These are phyloP conservation scores for Aspergillus niger DNA, from an alignment of 2,329 filamentous ascomycete genomes.

Conservation along the genomic window DNA sequence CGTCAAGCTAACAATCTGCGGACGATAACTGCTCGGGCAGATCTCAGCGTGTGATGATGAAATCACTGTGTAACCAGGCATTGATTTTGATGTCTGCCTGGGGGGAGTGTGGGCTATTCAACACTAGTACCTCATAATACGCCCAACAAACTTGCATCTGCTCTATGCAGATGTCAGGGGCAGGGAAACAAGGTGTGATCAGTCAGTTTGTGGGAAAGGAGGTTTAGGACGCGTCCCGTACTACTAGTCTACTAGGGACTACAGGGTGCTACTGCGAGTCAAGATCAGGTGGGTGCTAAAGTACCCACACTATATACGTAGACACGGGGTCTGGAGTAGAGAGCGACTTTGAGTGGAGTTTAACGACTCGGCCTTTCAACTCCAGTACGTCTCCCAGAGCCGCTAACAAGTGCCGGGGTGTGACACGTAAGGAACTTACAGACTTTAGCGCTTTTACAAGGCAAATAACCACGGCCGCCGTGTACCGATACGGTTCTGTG, in stretches of 20 bases:
- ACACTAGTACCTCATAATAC: background rate
- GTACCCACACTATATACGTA: background rate
- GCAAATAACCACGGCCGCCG: background rate
- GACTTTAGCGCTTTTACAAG: too few species aligned
- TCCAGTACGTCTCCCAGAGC: background rate
- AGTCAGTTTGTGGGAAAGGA: background rate
- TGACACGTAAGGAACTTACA: background rate
- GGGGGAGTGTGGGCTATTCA: background rate
- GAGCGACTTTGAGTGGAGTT: background rate
- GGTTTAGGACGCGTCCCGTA: too few species aligned
- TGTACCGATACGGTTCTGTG: background rate
- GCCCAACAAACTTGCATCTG: background rate
- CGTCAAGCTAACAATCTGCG: background rate
- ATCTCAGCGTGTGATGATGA: background rate
- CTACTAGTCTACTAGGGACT: background rate
- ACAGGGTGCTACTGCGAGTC: background rate
- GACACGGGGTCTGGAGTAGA: background rate
- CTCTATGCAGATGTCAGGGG: background rate
- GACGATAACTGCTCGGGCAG: background rate
- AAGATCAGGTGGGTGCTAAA: background rate
- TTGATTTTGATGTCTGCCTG: background rate
- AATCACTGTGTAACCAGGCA: background rate
- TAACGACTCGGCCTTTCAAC: background rate
- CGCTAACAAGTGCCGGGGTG: background rate
- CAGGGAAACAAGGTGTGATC: background rate